phyloP scores from a whole-genome alignment of 306 rosid species.

The Vicia sativa region DNA sequence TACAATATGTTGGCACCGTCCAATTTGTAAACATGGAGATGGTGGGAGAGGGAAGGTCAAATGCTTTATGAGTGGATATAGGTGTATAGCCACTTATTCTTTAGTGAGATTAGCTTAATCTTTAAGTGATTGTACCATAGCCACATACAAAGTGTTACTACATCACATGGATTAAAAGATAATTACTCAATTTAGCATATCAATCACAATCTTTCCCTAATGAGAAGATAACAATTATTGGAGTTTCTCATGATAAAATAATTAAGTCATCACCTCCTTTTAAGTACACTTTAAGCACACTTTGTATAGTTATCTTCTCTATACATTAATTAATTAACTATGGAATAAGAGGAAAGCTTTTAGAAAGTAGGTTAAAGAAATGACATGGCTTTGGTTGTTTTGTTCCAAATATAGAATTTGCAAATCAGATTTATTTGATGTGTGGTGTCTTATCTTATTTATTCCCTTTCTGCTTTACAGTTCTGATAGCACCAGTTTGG shows the following conservation, averaged over 20 bases:
- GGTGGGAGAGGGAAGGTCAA: constrained; percentile 39
- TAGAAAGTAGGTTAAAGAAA: constrained; percentile 14
- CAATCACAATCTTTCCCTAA: constrained; percentile 14
- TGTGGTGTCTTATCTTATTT: not conserved
- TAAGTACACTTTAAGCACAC: not conserved
- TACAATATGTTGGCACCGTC: constrained; percentile 43
- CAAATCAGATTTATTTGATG: not conserved
- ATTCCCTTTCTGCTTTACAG: constrained; percentile 34
- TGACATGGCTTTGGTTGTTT: constrained; percentile 20
- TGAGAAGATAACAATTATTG: constrained; percentile 30
- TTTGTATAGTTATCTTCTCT: not conserved
- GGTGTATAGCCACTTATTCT: constrained; percentile 39
- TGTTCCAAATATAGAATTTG: constrained; percentile 1
- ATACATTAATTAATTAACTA: not conserved
- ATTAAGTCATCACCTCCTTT: not conserved
- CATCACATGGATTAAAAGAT: constrained; percentile 27
- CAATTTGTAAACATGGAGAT: constrained; percentile 31
- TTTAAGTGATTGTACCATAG: constrained; percentile 13
- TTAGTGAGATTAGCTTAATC: constrained; percentile 38
- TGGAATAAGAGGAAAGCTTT: not conserved
- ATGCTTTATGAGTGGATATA: constrained; percentile 45
- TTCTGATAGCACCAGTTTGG: constrained; percentile 66
- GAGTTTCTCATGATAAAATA: constrained; percentile 3
- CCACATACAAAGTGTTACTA: constrained; percentile 6
- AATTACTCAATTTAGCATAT: not conserved